phyloP scores from a whole-genome alignment of 495 filamentous ascomycete genomes.

The Aspergillus kassunensis region DNA sequence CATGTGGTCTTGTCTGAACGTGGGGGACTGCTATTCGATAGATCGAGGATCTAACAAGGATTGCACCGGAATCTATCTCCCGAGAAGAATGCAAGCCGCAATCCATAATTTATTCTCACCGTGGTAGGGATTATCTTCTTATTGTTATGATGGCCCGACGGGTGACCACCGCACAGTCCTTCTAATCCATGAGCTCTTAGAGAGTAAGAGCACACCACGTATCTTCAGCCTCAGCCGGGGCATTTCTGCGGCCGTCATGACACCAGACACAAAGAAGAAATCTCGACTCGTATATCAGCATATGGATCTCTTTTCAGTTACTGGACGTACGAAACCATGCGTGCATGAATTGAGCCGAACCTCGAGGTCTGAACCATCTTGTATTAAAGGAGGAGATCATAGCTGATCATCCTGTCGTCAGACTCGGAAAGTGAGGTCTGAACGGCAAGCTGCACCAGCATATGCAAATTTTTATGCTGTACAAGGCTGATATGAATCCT shows the following conservation, averaged over 20 bases:
- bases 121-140: neutral
- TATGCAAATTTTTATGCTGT: slow-evolving; percentile 10
- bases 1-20: neutral
- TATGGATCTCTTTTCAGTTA: neutral
- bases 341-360: slow-evolving; percentile 1
- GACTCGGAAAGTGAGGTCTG: neutral
- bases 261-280: neutral
- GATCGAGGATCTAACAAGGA: slow-evolving; percentile 3
- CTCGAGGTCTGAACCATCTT: too few relatives aligned
- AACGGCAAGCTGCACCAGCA: slow-evolving; percentile 2
- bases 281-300: neutral
- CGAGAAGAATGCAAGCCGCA: neutral
- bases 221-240: too few relatives aligned
- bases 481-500: neutral
- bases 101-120: neutral
- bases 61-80: neutral
- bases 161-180: too few relatives aligned
- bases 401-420: neutral
- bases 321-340: neutral
- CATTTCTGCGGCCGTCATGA: too few relatives aligned
- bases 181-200: too few relatives aligned
- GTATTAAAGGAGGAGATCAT: neutral
- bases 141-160: neutral
- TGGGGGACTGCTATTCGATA: slow-evolving; percentile 2
- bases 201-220: too few relatives aligned